A percentile compares a stretch with the other conserved stretches of the same genome.
These are phyloP conservation scores for Colletotrichum karsti DNA, from an alignment of 2,329 filamentous ascomycete genomes.

Conservation along the genomic window DNA sequence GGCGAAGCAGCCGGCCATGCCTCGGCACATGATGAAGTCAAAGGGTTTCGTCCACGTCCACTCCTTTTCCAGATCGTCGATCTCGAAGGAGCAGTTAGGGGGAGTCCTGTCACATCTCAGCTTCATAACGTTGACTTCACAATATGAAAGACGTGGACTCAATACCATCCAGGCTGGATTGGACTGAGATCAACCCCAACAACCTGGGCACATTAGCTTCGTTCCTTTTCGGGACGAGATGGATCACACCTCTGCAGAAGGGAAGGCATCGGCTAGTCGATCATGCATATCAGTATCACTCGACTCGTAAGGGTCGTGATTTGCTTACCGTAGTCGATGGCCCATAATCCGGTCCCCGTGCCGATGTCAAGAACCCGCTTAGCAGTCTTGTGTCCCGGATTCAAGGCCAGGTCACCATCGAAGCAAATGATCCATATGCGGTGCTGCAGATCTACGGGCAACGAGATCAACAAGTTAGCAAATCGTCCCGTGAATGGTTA, in stretches of 20 bases:
- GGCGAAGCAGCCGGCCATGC: slow-evolving; percentile 39
- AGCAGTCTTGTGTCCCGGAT: slow-evolving; percentile 32
- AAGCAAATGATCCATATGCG: slow-evolving; percentile 41
- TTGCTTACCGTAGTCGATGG: not conserved
- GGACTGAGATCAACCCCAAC: not conserved
- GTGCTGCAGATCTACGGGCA: slow-evolving; percentile 42
- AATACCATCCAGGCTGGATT: not conserved
- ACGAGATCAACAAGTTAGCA: no score
- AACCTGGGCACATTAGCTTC: not conserved
- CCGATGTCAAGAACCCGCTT: not conserved
- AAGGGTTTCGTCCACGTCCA: slow-evolving; percentile 42
- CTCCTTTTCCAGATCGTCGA: slow-evolving; percentile 44
- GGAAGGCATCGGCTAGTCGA: not conserved
- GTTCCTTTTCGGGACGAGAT: not conserved
- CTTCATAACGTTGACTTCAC: no score
- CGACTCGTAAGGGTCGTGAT: not conserved
- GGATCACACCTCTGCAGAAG: not conserved
- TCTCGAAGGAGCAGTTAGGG: slow-evolving; percentile 52
- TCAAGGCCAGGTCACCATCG: slow-evolving; percentile 37
- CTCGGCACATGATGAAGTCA: slow-evolving; percentile 44
- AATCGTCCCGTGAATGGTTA: no score
- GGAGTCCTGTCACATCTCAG: slow-evolving; percentile 41
- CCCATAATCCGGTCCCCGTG: not conserved
- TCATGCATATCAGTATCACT: not conserved
- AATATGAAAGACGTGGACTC: not conserved